These are phyloP conservation scores for Daldinia decipiens DNA, from an alignment of 495 filamentous ascomycete genomes.

Conservation along the genomic window DNA sequence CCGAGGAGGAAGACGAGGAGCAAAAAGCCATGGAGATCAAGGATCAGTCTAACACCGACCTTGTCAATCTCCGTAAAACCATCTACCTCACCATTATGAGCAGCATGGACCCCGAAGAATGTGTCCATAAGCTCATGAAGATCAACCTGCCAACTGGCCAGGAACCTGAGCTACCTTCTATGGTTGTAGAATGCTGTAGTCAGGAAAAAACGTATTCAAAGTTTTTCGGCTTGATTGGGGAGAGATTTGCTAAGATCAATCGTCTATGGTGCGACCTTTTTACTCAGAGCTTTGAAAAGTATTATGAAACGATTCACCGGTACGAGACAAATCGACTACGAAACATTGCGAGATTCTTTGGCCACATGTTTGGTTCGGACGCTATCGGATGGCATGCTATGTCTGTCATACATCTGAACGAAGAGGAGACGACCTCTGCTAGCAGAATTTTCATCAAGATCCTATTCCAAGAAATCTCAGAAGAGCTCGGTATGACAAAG, in stretches of 20 bases:
- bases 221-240: constrained; percentile 93
- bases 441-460: constrained; percentile 99
- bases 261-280: constrained; percentile 93
- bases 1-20: constrained; percentile 80
- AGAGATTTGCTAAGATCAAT: constrained; percentile 94
- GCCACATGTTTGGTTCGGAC: constrained; percentile 86
- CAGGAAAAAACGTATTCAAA: constrained; percentile 97
- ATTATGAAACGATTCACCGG: constrained; percentile 97
- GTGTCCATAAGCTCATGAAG: constrained; percentile 94
- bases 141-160: constrained; percentile 86
- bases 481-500: constrained; percentile 84
- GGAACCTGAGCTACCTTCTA: constrained; percentile 89
- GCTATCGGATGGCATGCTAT: constrained; percentile 93
- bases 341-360: constrained; percentile 95
- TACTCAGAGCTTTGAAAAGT: constrained; percentile 85
- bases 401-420: constrained; percentile 85
- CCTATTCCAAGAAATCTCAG: constrained; percentile 89
- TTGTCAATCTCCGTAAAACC: constrained; percentile 90
- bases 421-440: constrained; percentile 95
- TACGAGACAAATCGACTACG: constrained; percentile 93
- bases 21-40: constrained; percentile 87
- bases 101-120: constrained; percentile 93
- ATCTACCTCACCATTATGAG: constrained; percentile 99
- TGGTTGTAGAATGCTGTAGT: constrained; percentile 96
- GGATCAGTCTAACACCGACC: constrained; percentile 94